Conservation (phyloP, 148 eudicot species). For the Dianthus caryophyllus region DNA sequence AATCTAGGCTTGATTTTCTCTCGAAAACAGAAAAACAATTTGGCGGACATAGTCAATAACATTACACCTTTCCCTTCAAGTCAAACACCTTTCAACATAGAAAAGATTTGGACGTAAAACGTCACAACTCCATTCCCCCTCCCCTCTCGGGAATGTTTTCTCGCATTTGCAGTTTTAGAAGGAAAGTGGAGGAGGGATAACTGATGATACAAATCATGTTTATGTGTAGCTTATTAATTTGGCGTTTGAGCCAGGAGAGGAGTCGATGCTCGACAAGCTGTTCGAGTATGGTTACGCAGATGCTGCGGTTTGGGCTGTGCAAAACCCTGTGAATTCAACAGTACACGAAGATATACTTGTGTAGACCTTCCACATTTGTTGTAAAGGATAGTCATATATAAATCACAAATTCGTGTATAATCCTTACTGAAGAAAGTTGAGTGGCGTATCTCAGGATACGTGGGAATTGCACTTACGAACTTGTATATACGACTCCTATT, state of each 20-base stretch:
- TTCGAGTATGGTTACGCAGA: slow-evolving; percentile 77
- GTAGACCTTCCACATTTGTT: not conserved
- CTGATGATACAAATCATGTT: slow-evolving; percentile 8
- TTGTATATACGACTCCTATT: not conserved
- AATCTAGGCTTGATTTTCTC: no score
- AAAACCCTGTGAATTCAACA: slow-evolving; percentile 58
- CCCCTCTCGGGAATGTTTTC: not conserved
- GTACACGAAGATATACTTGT: slow-evolving; percentile 37
- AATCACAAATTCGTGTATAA: not conserved
- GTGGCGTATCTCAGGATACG: not conserved
- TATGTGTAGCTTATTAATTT: slow-evolving; percentile 74
- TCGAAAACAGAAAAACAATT: no score
- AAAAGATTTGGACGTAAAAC: no score
- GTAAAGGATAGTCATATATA: not conserved
- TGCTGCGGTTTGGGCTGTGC: slow-evolving; percentile 81
- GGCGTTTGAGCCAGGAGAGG: slow-evolving; percentile 97
- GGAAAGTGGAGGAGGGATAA: not conserved
- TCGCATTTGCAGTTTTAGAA: not conserved
- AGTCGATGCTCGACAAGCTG: slow-evolving; percentile 67
- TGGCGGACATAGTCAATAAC: no score
- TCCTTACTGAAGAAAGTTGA: not conserved
- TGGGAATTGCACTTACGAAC: not conserved
- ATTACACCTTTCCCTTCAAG: no score
- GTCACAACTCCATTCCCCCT: no score
- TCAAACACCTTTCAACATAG: no score